Base-by-base conservation (phyloP, 2,329 filamentous ascomycete genomes). In the Sporothrix brunneoviolacea region DNA sequence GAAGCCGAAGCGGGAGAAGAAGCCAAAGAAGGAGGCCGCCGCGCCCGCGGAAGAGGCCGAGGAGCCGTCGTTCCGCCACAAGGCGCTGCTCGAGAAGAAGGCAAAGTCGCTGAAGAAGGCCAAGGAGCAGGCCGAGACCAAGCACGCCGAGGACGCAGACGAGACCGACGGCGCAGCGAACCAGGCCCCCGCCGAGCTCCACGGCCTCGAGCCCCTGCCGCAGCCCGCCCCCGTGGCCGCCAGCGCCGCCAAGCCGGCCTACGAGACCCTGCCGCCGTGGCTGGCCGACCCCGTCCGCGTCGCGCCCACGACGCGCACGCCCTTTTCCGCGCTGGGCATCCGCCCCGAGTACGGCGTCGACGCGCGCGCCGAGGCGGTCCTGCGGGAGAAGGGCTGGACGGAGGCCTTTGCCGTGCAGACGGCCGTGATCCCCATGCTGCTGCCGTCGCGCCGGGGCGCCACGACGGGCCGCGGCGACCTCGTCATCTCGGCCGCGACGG, bases 401-500 rank as follows among this genome's bases (percentile, higher is more conserved):
- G 72, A 83, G 43, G 86, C 89, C 0, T 84, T 93, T 62, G 86
- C 88, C 0, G 82, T 95, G 1, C 89, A 95, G 66, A 82, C 87
- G 5, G 82, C 83, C 1, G 77, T 93, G 0, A 75, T 98, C 22
- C 91, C 91, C 1, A 73, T 95, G 36, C 75, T 98, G 5, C 72
- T 95, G 4, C 83, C 80, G 19, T 79, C 77, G 0, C 75, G 77
- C 37, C 28, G 44, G 16, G 32, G 33, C 4, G 22, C 27, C 10
- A 22, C 28, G 30, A 42, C 72, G 32, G 43, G 35, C 76, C 82
- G 78, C 2, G 86, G 88, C 5, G 93, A 98, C 64, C 68, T 98
- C 4, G 84, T 95, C 39, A 84, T 98, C 3, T 93, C 90, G 8
- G 93, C 94, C 0, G 87, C 91, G 1, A 98, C 93, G 0, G 93